These are phyloP conservation scores for Suillus weaverae DNA, from an alignment of 768 basidiomycete species.

Conservation along the genomic window DNA sequence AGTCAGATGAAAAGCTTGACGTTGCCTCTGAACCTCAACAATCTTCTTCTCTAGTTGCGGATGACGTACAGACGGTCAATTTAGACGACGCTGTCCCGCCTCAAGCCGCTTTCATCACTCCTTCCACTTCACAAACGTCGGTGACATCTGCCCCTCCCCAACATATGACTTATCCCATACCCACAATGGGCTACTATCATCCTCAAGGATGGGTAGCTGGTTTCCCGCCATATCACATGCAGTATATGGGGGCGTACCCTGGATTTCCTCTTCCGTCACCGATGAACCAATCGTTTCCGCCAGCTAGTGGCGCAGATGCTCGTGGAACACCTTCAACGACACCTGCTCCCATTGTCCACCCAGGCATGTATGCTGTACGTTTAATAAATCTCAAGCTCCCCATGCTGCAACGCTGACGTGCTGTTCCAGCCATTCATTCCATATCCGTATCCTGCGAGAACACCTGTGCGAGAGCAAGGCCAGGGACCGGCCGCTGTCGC, in stretches of 20 bases:
- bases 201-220: constrained; percentile 53
- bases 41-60: neutral
- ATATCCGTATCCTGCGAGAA: constrained; percentile 43
- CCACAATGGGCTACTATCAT: constrained; percentile 47
- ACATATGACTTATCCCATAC: constrained; percentile 37
- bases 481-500: constrained; percentile 19
- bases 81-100: constrained; percentile 11
- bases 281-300: constrained; percentile 24
- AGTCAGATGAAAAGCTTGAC: neutral
- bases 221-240: constrained; percentile 53
- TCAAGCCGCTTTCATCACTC: constrained; percentile 7
- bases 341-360: constrained; percentile 39
- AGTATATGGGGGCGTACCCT: constrained; percentile 49
- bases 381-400: neutral
- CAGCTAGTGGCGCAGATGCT: constrained; percentile 39
- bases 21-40: neutral
- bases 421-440: constrained; percentile 46
- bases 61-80: constrained; percentile 22
- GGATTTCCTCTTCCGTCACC: constrained; percentile 41
- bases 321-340: constrained; percentile 32
- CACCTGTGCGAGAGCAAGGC: constrained; percentile 16
- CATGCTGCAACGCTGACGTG: constrained; percentile 12
- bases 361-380: constrained; percentile 51
- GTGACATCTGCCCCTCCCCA: constrained; percentile 21
- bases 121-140: constrained; percentile 31